Conservation (phyloP, 768 basidiomycete species). For the Leccinum boreale region DNA sequence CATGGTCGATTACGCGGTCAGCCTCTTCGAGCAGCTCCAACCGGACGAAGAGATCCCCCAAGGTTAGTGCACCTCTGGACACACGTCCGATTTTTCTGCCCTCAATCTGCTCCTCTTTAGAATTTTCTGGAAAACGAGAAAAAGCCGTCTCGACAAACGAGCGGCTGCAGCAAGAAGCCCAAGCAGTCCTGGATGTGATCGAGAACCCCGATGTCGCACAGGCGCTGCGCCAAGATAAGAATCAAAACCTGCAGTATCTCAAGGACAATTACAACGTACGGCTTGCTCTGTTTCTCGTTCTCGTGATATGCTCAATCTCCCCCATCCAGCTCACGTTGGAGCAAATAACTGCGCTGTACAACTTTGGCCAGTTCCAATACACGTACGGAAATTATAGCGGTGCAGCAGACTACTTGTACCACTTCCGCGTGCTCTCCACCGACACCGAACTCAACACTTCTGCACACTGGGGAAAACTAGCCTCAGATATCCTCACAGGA, state of each 20-base stretch:
- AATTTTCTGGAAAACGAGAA: constrained; percentile 80
- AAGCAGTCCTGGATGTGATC: constrained; percentile 92
- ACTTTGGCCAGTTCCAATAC: constrained; percentile 98
- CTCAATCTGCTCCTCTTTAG: constrained; percentile 36
- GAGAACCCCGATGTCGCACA: constrained; percentile 96
- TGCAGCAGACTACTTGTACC: constrained; percentile 97
- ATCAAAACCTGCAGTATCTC: constrained; percentile 91
- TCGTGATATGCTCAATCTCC: constrained; percentile 4
- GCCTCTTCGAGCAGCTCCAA: constrained; percentile 74
- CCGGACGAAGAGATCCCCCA: constrained; percentile 66
- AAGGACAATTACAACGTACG: constrained; percentile 86
- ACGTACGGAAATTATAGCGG: constrained; percentile 97
- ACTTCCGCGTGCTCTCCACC: constrained; percentile 96
- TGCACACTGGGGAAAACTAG: constrained; percentile 98
- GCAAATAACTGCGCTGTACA: constrained; percentile 94
- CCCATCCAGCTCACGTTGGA: constrained; percentile 83
- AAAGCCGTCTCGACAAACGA: constrained; percentile 83
- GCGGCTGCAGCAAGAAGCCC: constrained; percentile 83
- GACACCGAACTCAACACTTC: constrained; percentile 92
- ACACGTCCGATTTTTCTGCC: background rate
- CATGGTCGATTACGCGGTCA: constrained; percentile 93
- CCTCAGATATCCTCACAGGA: constrained; percentile 92
- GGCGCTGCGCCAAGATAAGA: constrained; percentile 92
- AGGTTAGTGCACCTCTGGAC: constrained; percentile 43
- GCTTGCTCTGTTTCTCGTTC: constrained; percentile 23